Conservation (phyloP, 345 rosid species). For the Limnanthes douglasii region DNA sequence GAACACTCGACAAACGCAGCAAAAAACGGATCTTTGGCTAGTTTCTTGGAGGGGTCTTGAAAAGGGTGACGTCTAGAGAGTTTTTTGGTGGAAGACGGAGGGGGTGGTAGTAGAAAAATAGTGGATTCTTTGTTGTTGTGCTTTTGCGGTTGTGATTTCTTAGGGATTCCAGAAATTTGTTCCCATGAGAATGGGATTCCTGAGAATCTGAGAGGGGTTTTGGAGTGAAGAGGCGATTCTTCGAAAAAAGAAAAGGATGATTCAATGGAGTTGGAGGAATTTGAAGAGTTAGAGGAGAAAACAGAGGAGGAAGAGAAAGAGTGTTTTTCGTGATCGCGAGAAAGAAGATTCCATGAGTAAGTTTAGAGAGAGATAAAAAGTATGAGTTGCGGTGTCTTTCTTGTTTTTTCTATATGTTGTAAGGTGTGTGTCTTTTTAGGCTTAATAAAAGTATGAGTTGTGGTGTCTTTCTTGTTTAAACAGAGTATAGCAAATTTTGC, state of each 20-base stretch:
- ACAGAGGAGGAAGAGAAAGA: conserved; percentile 19
- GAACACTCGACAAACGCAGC: conserved; percentile 61
- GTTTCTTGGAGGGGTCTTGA: conserved; percentile 8
- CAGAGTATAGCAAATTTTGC: too few relatives aligned
- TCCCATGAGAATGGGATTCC: conserved; percentile 98
- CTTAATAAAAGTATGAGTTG: too few relatives aligned
- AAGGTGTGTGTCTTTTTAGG: too few relatives aligned
- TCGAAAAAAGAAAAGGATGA: conserved; percentile 12
- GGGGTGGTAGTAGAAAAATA: conserved; percentile 35
- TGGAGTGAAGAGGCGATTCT: conserved; percentile 31
- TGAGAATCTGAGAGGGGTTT: conserved; percentile 40
- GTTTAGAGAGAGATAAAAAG: too few relatives aligned
- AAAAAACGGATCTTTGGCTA: conserved; percentile 39
- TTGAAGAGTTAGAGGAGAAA: conserved; percentile 13
- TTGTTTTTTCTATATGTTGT: too few relatives aligned
- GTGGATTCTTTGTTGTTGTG: conserved; percentile 20
- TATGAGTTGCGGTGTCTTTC: too few relatives aligned
- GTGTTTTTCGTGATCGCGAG: too few relatives aligned
- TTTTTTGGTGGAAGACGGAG: conserved; percentile 34
- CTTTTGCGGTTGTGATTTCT: conserved; percentile 23
- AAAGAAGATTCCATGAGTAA: too few relatives aligned
- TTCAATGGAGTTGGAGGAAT: conserved; percentile 13
- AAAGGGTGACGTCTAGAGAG: too few relatives aligned
- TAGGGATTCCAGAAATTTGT: conserved; percentile 72
- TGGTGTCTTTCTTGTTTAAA: too few relatives aligned